Conservation (phyloP, 2,329 filamentous ascomycete genomes). For the Arthrobotrys sphaeroides region DNA sequence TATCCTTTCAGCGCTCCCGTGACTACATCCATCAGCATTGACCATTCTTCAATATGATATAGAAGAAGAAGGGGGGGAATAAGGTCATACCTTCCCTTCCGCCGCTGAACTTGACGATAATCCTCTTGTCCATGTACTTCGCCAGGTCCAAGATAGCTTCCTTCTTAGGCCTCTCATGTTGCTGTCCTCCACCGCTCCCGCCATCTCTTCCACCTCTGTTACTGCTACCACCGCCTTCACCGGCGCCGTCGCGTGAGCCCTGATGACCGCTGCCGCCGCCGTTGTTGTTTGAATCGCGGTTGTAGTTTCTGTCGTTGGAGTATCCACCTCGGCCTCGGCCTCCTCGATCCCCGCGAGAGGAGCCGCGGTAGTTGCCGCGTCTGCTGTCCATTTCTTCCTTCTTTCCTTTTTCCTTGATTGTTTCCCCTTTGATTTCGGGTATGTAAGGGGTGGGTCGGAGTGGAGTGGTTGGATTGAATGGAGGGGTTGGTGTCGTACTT, state of each 20-base stretch:
- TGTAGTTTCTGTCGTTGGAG: slow-evolving; percentile 60
- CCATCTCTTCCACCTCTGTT: slow-evolving; percentile 62
- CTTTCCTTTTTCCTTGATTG: slow-evolving; percentile 32
- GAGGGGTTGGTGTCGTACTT: slow-evolving; percentile 15
- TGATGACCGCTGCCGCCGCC: slow-evolving; percentile 60
- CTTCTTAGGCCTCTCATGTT: slow-evolving; percentile 86
- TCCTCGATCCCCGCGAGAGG: slow-evolving; percentile 47
- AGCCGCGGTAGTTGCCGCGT: slow-evolving; percentile 54
- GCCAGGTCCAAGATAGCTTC: slow-evolving; percentile 95
- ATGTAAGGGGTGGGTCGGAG: neutral
- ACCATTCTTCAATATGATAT: neutral
- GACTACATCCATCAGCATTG: slow-evolving; percentile 66
- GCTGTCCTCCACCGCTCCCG: slow-evolving; percentile 64
- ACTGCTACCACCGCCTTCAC: slow-evolving; percentile 58
- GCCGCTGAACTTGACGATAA: slow-evolving; percentile 95
- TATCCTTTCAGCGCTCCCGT: slow-evolving; percentile 91
- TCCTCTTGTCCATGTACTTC: slow-evolving; percentile 97
- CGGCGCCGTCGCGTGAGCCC: slow-evolving; percentile 63
- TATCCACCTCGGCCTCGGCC: slow-evolving; percentile 63
- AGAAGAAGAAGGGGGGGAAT: neutral
- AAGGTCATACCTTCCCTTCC: slow-evolving; percentile 80
- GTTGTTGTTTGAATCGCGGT: slow-evolving; percentile 58
- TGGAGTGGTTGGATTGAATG: neutral
- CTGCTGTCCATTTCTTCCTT: slow-evolving; percentile 54
- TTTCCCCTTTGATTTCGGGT: slow-evolving; percentile 8